Base-by-base conservation (phyloP, 2,329 filamentous ascomycete genomes). In the Penicillium sp. region DNA sequence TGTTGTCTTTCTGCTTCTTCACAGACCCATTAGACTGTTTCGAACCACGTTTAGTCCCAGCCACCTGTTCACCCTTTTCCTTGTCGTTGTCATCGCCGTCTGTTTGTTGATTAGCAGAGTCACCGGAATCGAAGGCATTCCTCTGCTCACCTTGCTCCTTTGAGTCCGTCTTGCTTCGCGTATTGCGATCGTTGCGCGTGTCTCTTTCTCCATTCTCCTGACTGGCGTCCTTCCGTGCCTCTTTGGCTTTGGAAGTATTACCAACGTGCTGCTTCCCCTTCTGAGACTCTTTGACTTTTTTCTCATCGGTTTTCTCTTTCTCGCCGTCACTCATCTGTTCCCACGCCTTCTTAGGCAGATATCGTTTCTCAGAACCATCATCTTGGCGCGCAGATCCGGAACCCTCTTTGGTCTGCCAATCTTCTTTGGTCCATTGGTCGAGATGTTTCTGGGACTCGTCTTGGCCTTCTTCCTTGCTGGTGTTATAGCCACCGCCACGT, bases 331-430 rank as follows among this genome's bases (percentile, higher is more conserved):
- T 71, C 76, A 79, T 74, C 44, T 75, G 60, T 60, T 79, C 75
- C 77, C 76, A 79, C 1, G 76, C 76, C 54, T 76, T 73, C 62
- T 77, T 78, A 1, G 77, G 74, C 42, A 77, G 52, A 59, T 78
- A 78, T 16, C 75, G 60, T 61, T 78, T 73, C 55, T 74, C 62
- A 1, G 71, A 75, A 1, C 74, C 76, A 55, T 78, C 74, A 2
- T 67, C 68, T 46, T 76, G 61, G 52, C 74, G 75, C 1, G 77
- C 76, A n/a, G 71, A 64, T 0, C 71, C 76, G 6, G 66, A 70
- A 1, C 76, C 76, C 43, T 79, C 76, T 52, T 78, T 79, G 0
- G 75, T 79, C 65, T 79, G 75, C 75, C 76, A 79, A 5, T 79
- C 73, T 49, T 79, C 77, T n/a, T 77, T 66, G 0, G 65, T 69